These are phyloP conservation scores for Phytophthora fragariae DNA, from an alignment of 352 stramenopile genomes.

Conservation along the genomic window DNA sequence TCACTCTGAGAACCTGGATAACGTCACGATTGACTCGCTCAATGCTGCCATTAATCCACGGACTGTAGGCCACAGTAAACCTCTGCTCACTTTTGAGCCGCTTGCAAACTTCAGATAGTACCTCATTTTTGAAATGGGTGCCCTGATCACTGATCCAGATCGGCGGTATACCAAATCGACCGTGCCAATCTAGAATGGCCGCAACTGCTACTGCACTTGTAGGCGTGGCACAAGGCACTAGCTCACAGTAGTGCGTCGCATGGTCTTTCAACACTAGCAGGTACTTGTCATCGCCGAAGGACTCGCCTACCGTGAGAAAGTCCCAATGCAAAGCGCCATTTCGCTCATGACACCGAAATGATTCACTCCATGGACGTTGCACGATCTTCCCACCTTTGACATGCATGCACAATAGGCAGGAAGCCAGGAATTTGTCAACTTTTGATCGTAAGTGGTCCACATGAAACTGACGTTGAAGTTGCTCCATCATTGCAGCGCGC, in stretches of 20 bases:
- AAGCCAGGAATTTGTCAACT: not conserved
- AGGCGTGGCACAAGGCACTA: constrained; percentile 28
- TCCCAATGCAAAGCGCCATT: not conserved
- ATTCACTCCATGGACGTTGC: not conserved
- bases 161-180: not conserved
- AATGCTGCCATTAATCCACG: not conserved
- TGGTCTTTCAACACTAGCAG: not conserved
- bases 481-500: not conserved
- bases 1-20: not conserved
- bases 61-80: not conserved
- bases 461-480: not conserved
- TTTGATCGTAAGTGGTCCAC: not conserved
- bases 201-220: constrained; percentile 21
- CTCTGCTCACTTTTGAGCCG: not conserved
- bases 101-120: not conserved
- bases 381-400: not conserved
- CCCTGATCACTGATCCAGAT: not conserved
- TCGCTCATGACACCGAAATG: not conserved
- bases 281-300: not conserved
- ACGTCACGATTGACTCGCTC: not conserved
- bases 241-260: constrained; percentile 25
- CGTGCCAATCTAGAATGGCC: constrained; percentile 20
- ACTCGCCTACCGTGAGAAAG: not conserved
- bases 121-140: not conserved
- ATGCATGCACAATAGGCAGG: not conserved